Evolutionary conservation across 2,329 filamentous ascomycete genomes (phyloP).

Genomic region (Aaosphaeria pasadenensis): DNA sequence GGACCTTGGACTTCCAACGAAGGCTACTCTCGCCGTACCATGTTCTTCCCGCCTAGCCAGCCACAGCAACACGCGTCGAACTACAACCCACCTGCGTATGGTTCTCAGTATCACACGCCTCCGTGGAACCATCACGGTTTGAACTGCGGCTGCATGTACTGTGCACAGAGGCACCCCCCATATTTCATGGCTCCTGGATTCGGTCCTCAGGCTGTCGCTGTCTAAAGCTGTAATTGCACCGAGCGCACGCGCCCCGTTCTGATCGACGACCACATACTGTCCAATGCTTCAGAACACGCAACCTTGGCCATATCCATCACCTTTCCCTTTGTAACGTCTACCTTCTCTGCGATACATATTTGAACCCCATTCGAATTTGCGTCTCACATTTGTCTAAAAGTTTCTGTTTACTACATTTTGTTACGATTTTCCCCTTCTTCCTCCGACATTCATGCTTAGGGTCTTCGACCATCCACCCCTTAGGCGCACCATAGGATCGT

Average conservation of each 20-base stretch:
- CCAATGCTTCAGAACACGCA: no score
- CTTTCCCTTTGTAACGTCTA: constrained; percentile 17
- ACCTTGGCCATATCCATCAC: neutral
- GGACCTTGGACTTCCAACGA: constrained; percentile 48
- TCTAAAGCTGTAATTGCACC: constrained; percentile 7
- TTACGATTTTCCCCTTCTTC: constrained; percentile 6
- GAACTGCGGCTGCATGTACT: constrained; percentile 38
- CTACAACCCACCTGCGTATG: constrained; percentile 32
- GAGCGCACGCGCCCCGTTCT: no score
- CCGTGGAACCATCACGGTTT: constrained; percentile 36
- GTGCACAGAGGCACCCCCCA: constrained; percentile 34
- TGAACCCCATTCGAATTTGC: constrained; percentile 12
- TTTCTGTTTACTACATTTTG: constrained; percentile 19
- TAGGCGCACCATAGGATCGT: no score
- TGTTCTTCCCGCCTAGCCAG: constrained; percentile 36
- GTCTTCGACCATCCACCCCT: no score
- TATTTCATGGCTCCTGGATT: constrained; percentile 40
- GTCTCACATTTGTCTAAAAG: constrained; percentile 34
- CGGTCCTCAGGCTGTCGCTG: constrained; percentile 38
- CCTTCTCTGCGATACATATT: constrained; percentile 16
- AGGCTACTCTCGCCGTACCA: constrained; percentile 41
- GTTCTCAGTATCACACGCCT: constrained; percentile 32
- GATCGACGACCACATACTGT: no score
- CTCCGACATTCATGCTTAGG: neutral
- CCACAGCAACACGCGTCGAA: constrained; percentile 35